Base-by-base conservation (phyloP, 805 yeast species). In the Saccharomyces eubayanus region DNA sequence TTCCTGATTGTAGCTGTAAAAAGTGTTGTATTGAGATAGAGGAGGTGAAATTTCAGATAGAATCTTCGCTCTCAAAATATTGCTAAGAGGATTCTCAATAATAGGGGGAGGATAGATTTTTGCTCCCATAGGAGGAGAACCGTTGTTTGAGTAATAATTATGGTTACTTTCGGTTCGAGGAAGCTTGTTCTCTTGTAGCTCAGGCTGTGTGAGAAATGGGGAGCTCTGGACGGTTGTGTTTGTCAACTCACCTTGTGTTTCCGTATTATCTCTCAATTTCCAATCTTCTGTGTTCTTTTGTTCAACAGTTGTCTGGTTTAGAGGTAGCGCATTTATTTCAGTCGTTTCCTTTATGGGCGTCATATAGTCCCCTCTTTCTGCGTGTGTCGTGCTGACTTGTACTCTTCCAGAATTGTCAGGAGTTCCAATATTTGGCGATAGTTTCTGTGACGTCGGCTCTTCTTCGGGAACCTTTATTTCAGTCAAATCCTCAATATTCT, bases 1-100 rank as follows among this genome's bases (percentile, higher is more conserved):
- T 5, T 66, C 52, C 36, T 63, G 66, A 24, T 65, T 51, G 56
- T 72, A 74, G 2, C 60, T 52, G 55, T 61, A 66, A 52, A 62
- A 68, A 1, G 75, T 73, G 2, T 49, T 49, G 51, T 69, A 74
- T 1, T 65, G 48, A 16, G 57, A 54, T 56, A 74, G 47, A 5
- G 80, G 68, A 5, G 79, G 74, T 0, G 63, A 46, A 14, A 81
- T 56, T 2, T 66, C 68, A 11, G 67, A 57, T 16, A 83, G 55
- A 8, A 82, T 66, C 5, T 65, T 58, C 6, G 57, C 61, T 55
- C 79, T 73, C 27, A 81, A 57, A 1, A 58, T 59, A 3, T 65
- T 64, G 62, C 77, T 81, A 46, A 77, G 70, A 2, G 91, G 85
- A 48, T 76, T 65, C n/a, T 63, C 66, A 36, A 66, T 57, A 36